Evolutionary conservation across 495 filamentous ascomycete species (phyloP).

Genomic region (Penicillium argentinense): DNA sequence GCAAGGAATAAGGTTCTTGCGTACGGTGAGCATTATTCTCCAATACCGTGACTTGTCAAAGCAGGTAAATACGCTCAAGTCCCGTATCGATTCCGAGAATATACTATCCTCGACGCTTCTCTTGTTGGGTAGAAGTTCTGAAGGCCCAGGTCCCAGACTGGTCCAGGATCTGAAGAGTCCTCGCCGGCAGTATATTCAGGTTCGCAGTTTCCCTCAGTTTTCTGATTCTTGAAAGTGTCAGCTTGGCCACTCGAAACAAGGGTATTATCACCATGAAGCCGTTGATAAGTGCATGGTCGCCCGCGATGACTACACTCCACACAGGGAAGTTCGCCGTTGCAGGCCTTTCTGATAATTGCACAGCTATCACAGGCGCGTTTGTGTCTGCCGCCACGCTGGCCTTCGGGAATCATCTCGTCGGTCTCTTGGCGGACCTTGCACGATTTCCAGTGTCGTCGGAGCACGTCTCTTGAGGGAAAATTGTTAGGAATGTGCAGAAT

Average conservation of each 20-base stretch:
- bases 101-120: constrained; percentile 2
- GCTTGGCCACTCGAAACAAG: not conserved
- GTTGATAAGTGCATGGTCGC: constrained; percentile 32
- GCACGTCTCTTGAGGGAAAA: constrained; percentile 27
- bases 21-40: no score
- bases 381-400: constrained; percentile 30
- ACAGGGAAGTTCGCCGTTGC: constrained; percentile 29
- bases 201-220: no score
- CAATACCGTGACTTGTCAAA: no score
- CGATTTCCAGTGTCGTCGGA: constrained; percentile 39
- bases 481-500: no score
- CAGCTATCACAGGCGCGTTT: constrained; percentile 40
- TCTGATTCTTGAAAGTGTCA: not conserved
- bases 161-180: no score
- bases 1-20: no score
- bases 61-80: not conserved
- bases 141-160: constrained; percentile 24
- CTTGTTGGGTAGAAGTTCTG: constrained; percentile 25
- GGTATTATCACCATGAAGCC: constrained; percentile 7
- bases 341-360: constrained; percentile 34
- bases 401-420: constrained; percentile 27
- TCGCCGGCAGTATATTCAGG: no score
- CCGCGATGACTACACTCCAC: constrained; percentile 28
- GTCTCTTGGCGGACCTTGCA: constrained; percentile 26
- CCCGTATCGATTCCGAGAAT: constrained; percentile 11